Evolutionary conservation across 257 asterid genomes (phyloP), one percentile per base, ranked within the genome.

Genomic region (Asclepias syriaca): DNA sequence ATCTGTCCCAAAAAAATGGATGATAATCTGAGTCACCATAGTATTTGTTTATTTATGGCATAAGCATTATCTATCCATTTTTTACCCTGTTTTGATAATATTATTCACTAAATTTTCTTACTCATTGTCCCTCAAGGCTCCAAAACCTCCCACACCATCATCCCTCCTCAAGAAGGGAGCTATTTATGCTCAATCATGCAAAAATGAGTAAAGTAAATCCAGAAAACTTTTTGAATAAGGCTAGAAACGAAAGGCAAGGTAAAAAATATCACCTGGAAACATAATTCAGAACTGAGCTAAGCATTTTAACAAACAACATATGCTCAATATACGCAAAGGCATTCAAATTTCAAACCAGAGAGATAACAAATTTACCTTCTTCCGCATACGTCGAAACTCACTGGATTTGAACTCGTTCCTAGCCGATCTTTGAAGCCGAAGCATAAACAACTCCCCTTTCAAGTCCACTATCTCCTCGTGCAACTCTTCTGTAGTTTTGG

Each of bases 401-500:
- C 99, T 91, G 50, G 95, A 83, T 81, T 88, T 91, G 83, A 89
- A 90, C 88, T 95, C 99, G 54, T 86, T 95, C 69, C 97, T 83
- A 43, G 96, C 98, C 29, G 99, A 87, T 64, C 93, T 85, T 79
- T 94, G 97, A 70, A 94, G 95, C 66, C 98, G 98, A 66, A 95
- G 96, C 99, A 95, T 95, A 54, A 95, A 84, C 45, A 95, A 87
- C 88, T 95, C 99, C 50, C 99, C 99, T 80, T 95, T 92, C 53
- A 92, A 89, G 85, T 92, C 98, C 19, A 93, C 85, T 22, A 92
- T 85, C 78, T 95, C 98, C 79, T 95, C 96, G 55, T 92, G 80
- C 8, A 95, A 81, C 81, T 90, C 89, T 18, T 95, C 97, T 0
- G 94, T 84, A 5, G 98, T 80, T 81, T 90, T 95, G 39, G 84